Base-by-base conservation (phyloP, 805 yeast species). In the Saturnispora serradocipensis region DNA sequence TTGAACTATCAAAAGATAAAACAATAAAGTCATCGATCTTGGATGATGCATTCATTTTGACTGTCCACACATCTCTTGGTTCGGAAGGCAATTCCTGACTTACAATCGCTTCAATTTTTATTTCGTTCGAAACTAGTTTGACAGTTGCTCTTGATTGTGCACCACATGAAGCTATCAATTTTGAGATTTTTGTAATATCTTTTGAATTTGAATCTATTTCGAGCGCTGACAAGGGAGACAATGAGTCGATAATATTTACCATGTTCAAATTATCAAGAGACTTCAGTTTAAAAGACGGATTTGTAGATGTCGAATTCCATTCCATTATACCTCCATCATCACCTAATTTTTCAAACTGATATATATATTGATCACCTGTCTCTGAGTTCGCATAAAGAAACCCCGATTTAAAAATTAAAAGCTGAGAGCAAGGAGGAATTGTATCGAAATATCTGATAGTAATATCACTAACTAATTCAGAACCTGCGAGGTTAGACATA, bases 311-410 rank as follows among this genome's bases (percentile, higher is more conserved):
- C 0, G 75, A 68, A 15, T 58, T 57, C 62, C 69, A 70, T 27
- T 54, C 60, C 20, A 52, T 60, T 35, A 67, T 70, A 24, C 73
- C 74, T 3, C 58, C 57, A 13, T 68, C 77, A 45, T 78, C 82
- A 1, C 95, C 96, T 44, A 89, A 68, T 47, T 77, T 77, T 55
- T 84, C 88, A 59, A 91, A 85, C 63, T 88, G 96, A 60, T 82
- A 87, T n/a, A 86, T 70, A 18, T 71, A 65, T 59, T 83, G 86
- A 59, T 84, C 81, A 28, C 84, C 81, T 52, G 71, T 65, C 52
- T 83, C 83, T 8, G 81, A 69, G 54, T 82, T 81, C 1, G 84
- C 85, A 63, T 80, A 86, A 36, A 91, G 59, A 56, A 81, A 85
- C 0, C 98, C 99, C 6, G 86, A 76, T 56, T 77, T 83, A 55